Conservation (phyloP, 2,329 filamentous ascomycete species). For the Ceratocystis ficicola region DNA sequence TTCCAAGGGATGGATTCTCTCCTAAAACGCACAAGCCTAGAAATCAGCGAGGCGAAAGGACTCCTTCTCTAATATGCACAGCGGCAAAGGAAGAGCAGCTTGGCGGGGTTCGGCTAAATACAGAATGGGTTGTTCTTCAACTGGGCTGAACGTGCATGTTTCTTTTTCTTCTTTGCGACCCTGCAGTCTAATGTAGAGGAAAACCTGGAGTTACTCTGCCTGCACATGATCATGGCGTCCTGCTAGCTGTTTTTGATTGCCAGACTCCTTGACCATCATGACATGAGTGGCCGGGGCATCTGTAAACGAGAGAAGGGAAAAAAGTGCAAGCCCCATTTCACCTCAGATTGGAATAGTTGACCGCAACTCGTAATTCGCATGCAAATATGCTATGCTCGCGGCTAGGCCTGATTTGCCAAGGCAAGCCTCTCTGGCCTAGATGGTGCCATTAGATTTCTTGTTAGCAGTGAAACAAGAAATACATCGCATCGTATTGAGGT, state of each 20-base stretch:
- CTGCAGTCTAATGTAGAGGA: not conserved
- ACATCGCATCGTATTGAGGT: not conserved
- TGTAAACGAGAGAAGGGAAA: too few species aligned
- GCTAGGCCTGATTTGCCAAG: not conserved
- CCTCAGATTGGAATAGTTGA: too few species aligned
- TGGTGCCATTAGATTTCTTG: not conserved
- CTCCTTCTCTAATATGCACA: not conserved
- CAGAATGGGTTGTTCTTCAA: not conserved
- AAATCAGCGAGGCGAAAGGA: not conserved
- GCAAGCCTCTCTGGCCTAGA: not conserved
- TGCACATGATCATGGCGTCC: not conserved
- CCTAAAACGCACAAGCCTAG: not conserved
- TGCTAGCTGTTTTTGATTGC: not conserved
- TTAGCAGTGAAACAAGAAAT: not conserved
- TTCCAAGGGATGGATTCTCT: constrained; percentile 1
- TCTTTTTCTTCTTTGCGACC: not conserved
- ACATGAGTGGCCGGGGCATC: not conserved
- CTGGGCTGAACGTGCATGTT: not conserved
- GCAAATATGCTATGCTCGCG: not conserved
- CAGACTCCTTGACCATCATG: not conserved
- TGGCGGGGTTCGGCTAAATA: constrained; percentile 3
- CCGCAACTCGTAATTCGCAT: not conserved
- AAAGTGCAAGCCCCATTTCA: too few species aligned
- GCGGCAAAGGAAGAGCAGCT: constrained; percentile 1
- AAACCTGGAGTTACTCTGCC: not conserved